These are phyloP conservation scores for Avena insularis DNA, from an alignment of 176 grass and related monocot genomes.

Conservation along the genomic window DNA sequence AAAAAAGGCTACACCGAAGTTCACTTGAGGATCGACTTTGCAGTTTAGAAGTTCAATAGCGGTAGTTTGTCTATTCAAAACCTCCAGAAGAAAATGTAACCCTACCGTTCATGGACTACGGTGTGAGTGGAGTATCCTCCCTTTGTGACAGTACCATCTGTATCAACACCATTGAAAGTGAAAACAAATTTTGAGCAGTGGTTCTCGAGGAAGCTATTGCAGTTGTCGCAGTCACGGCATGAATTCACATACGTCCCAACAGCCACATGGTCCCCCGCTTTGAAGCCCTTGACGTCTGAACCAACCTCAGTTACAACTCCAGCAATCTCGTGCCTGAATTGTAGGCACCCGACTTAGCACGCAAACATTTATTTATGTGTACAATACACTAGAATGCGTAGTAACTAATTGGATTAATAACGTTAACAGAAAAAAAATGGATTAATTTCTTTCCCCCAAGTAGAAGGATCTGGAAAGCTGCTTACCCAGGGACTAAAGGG, in stretches of 20 bases:
- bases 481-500: slow-evolving; percentile 79
- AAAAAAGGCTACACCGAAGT: neutral
- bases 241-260: slow-evolving; percentile 75
- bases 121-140: slow-evolving; percentile 88
- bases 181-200: slow-evolving; percentile 49
- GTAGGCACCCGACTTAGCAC: neutral
- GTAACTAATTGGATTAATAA: neutral
- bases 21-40: neutral
- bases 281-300: slow-evolving; percentile 58
- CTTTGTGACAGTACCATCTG: slow-evolving; percentile 73
- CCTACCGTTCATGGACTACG: slow-evolving; percentile 74
- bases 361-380: neutral
- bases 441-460: neutral
- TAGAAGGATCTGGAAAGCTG: neutral
- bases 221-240: slow-evolving; percentile 65
- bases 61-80: slow-evolving; percentile 4
- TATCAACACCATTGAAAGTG: slow-evolving; percentile 73
- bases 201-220: slow-evolving; percentile 59
- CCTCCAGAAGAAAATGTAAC: neutral
- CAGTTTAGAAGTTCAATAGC: neutral
- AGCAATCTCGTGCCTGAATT: slow-evolving; percentile 75
- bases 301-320: slow-evolving; percentile 76
- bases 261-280: slow-evolving; percentile 69
- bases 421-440: neutral
- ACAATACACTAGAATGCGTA: neutral